A percentile compares a stretch with the other conserved stretches of the same genome.
These are phyloP conservation scores for Cadophora luteo-olivacea DNA, from an alignment of 2,329 filamentous ascomycete genomes.

Conservation along the genomic window DNA sequence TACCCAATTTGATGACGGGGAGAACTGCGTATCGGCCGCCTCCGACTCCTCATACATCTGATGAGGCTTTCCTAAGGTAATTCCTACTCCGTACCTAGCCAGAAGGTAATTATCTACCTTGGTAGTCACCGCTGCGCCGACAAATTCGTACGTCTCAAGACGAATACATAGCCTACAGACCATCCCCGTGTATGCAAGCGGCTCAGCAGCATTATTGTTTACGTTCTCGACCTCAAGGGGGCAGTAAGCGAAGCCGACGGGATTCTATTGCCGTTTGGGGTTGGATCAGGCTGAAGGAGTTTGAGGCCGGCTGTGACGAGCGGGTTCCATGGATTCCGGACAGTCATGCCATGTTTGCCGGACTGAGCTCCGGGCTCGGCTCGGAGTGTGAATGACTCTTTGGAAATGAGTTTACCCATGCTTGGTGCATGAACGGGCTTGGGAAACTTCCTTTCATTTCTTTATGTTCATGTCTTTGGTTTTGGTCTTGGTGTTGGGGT, in stretches of 20 bases:
- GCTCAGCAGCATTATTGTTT: neutral
- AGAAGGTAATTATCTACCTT: no score
- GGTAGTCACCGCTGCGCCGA: no score
- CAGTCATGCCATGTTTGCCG: neutral
- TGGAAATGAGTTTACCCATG: neutral
- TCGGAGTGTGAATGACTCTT: neutral
- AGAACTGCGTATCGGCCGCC: neutral
- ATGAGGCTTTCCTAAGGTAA: neutral
- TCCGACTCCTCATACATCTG: constrained; percentile 1
- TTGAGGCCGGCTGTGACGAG: no score
- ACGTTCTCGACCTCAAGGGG: neutral
- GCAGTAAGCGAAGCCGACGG: constrained; percentile 3
- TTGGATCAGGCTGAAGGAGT: neutral
- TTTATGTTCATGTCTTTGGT: neutral
- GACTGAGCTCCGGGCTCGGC: no score
- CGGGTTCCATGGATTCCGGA: constrained; percentile 5
- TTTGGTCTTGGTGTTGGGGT: neutral
- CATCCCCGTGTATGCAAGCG: neutral
- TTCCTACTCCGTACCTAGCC: neutral
- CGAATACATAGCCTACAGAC: neutral
- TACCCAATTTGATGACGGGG: neutral
- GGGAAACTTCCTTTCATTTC: no score
- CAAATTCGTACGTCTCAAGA: neutral
- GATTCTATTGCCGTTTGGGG: neutral
- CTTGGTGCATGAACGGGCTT: neutral